Conservation (phyloP, 371 early-diverging fungal species). For the Fennellomyces sp. region DNA sequence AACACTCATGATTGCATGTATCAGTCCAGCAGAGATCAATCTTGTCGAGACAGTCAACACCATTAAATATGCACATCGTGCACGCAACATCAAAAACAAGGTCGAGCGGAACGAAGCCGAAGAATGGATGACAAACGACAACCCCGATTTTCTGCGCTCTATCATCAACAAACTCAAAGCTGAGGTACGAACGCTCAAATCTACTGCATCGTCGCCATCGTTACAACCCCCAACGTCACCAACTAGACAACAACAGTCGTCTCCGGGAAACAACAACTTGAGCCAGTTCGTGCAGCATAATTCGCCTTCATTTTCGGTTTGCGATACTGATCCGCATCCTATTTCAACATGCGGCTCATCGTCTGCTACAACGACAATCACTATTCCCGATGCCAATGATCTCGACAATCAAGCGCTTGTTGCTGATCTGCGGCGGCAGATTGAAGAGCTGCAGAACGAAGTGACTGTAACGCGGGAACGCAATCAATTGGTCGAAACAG, state of each 20-base stretch:
- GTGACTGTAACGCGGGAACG: conserved; percentile 18
- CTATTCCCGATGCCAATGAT: conserved; percentile 9
- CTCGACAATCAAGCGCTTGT: conserved; percentile 16
- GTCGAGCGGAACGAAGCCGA: conserved; percentile 70
- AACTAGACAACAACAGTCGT: not conserved
- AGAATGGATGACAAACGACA: conserved; percentile 67
- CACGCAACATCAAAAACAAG: conserved; percentile 85
- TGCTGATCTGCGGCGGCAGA: conserved; percentile 19
- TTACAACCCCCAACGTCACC: conserved; percentile 1
- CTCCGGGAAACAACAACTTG: conserved; percentile 17
- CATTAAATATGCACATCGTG: conserved; percentile 90
- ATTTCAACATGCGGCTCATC: conserved; percentile 16
- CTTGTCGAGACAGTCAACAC: conserved; percentile 92
- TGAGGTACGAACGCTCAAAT: conserved; percentile 53
- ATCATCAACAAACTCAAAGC: conserved; percentile 60
- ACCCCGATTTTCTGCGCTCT: conserved; percentile 56
- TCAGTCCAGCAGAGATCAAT: conserved; percentile 79
- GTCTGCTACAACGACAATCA: conserved; percentile 28
- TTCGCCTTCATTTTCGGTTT: conserved; percentile 12
- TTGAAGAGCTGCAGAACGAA: conserved; percentile 22
- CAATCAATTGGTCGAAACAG: conserved; percentile 20
- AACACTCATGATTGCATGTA: conserved; percentile 94
- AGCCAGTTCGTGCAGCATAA: not conserved
- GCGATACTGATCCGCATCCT: conserved; percentile 5
- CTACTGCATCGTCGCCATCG: conserved; percentile 13